Evolutionary conservation across 129 eudicot species (phyloP).

Genomic region (Logfia minima): DNA sequence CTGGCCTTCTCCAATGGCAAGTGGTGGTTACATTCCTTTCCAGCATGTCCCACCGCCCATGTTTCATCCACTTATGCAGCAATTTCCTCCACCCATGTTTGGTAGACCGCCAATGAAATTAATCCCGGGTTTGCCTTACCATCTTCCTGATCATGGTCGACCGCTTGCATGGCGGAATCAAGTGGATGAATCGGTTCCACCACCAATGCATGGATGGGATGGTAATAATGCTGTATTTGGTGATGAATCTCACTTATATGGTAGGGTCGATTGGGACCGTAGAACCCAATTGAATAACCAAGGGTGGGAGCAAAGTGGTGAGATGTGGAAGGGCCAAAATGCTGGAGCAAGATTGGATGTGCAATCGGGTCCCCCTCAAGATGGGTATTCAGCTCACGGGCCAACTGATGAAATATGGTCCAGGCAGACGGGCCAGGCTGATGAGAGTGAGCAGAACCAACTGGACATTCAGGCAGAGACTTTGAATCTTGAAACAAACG

Average conservation of each 20-base stretch:
- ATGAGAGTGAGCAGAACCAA: constrained; percentile 45
- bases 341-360: constrained; percentile 39
- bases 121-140: constrained; percentile 71
- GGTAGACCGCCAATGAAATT: constrained; percentile 87
- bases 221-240: constrained; percentile 55
- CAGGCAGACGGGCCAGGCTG: constrained; percentile 41
- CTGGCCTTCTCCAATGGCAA: constrained; percentile 82
- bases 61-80: constrained; percentile 80
- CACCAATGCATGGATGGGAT: constrained; percentile 85
- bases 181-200: constrained; percentile 59
- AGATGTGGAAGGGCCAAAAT: constrained; percentile 70
- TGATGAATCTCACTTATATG: constrained; percentile 17
- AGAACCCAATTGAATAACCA: constrained; percentile 48
- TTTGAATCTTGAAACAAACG: constrained; percentile 33
- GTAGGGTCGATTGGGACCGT: constrained; percentile 49
- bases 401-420: constrained; percentile 46
- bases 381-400: constrained; percentile 31
- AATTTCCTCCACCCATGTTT: constrained; percentile 72
- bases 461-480: constrained; percentile 38
- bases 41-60: constrained; percentile 86
- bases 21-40: constrained; percentile 86
- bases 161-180: constrained; percentile 65
- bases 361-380: constrained; percentile 49
- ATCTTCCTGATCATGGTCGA: constrained; percentile 26
- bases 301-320: constrained; percentile 66